A percentile compares a stretch with the other conserved stretches of the same genome.
phyloP scores from a whole-genome alignment of 2,329 filamentous ascomycete genomes.

The Verticillium tricorpus region DNA sequence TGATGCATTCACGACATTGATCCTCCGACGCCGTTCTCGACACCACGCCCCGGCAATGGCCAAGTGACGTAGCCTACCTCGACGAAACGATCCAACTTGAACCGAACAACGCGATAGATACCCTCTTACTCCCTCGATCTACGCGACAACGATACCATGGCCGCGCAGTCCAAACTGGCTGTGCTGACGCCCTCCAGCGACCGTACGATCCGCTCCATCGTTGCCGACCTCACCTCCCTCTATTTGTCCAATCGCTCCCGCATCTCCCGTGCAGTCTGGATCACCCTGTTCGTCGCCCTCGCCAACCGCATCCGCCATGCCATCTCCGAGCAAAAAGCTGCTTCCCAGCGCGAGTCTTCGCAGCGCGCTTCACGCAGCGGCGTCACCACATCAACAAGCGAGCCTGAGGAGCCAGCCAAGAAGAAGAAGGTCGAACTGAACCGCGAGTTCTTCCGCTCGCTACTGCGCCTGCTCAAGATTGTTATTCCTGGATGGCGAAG shows the following conservation, averaged over 20 bases:
- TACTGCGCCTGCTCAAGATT: conserved; percentile 76
- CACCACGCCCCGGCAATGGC: background rate
- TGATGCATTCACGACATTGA: background rate
- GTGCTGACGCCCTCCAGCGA: conserved; percentile 46
- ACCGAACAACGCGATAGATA: background rate
- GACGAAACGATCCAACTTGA: background rate
- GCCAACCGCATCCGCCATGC: conserved; percentile 86
- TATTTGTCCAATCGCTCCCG: conserved; percentile 77
- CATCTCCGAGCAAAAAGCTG: conserved; percentile 87
- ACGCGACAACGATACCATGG: conserved; percentile 50
- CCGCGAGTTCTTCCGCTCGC: conserved; percentile 70
- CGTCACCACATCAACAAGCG: conserved; percentile 43
- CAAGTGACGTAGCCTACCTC: conserved; percentile 1
- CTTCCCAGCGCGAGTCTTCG: conserved; percentile 63
- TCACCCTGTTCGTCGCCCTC: conserved; percentile 75
- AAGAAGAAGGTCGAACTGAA: conserved; percentile 89
- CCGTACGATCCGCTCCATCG: conserved; percentile 58
- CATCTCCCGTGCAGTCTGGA: conserved; percentile 79
- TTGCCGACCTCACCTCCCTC: conserved; percentile 63
- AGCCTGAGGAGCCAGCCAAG: conserved; percentile 19
- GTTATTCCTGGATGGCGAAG: conserved; percentile 87
- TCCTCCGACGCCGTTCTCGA: background rate
- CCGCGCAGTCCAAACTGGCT: conserved; percentile 68
- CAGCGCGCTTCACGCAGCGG: conserved; percentile 38
- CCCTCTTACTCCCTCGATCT: background rate